These are phyloP conservation scores for Xylaria longipes DNA, from an alignment of 495 filamentous ascomycete genomes.

Conservation along the genomic window DNA sequence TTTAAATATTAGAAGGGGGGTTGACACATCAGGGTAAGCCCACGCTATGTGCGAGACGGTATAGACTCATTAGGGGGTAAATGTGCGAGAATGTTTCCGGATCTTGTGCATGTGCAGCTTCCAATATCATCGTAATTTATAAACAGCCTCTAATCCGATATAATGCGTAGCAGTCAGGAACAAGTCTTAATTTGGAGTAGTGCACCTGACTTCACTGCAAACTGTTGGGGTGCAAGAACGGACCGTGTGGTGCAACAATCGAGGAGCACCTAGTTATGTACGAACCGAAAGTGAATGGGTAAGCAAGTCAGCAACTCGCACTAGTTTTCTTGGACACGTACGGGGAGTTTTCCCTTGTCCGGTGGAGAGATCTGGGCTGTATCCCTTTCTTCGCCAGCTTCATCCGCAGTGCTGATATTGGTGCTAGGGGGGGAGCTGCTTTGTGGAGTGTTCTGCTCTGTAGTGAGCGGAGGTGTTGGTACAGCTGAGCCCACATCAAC, in stretches of 20 bases:
- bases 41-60: not conserved
- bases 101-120: not conserved
- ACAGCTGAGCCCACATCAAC: slow-evolving; percentile 59
- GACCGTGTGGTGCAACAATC: not conserved
- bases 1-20: slow-evolving; percentile 14
- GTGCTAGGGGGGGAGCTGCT: slow-evolving; percentile 67
- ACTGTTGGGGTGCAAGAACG: slow-evolving; percentile 6
- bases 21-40: not conserved
- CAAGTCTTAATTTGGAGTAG: not conserved
- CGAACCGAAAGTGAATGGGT: not conserved
- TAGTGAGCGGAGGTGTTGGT: slow-evolving; percentile 65
- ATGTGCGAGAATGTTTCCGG: not conserved
- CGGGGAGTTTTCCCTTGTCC: slow-evolving; percentile 9
- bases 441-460: slow-evolving; percentile 68
- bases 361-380: slow-evolving; percentile 3
- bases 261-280: not conserved
- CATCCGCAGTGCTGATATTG: slow-evolving; percentile 60
- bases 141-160: slow-evolving; percentile 13
- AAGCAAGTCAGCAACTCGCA: not conserved
- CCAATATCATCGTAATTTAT: slow-evolving; percentile 8
- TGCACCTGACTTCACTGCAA: slow-evolving; percentile 8
- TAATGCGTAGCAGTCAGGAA: not conserved
- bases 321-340: slow-evolving; percentile 28
- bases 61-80: slow-evolving; percentile 6
- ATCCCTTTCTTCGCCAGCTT: slow-evolving; percentile 32